Evolutionary conservation across 192 early-diverging fungal species (phyloP).

Genomic region (Coemansia sp.): DNA sequence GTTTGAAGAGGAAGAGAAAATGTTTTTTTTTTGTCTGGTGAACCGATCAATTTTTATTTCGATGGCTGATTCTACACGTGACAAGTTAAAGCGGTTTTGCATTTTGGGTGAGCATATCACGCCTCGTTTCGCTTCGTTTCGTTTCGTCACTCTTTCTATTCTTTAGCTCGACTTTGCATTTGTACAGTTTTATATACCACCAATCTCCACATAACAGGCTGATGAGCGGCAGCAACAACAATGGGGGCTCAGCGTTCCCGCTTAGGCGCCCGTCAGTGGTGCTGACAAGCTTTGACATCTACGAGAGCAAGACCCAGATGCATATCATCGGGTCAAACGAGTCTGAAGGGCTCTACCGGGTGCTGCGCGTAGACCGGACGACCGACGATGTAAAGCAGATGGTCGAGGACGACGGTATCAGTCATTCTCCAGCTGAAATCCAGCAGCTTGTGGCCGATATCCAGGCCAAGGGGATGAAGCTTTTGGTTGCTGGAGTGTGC

Average conservation of each 20-base stretch:
- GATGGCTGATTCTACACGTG: not conserved
- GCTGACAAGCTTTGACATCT: constrained; percentile 76
- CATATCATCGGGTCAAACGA: constrained; percentile 84
- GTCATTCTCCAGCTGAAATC: constrained; percentile 70
- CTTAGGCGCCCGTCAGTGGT: constrained; percentile 45
- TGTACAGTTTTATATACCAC: not conserved
- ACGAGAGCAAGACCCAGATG: constrained; percentile 84
- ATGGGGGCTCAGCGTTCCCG: constrained; percentile 19
- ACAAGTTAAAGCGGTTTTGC: not conserved
- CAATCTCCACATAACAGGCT: not conserved
- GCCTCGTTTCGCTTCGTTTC: not conserved
- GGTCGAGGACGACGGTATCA: constrained; percentile 74
- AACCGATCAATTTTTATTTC: not conserved
- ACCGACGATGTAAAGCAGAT: constrained; percentile 62
- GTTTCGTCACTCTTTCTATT: not conserved
- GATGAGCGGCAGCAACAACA: constrained; percentile 5
- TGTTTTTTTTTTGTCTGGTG: not conserved
- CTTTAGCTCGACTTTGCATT: not conserved
- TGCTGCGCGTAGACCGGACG: constrained; percentile 88
- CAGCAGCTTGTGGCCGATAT: constrained; percentile 75
- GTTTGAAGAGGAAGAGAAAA: not conserved
- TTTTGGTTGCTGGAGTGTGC: constrained; percentile 27
- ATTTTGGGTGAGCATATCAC: not conserved
- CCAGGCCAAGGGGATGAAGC: constrained; percentile 62
- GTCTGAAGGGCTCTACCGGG: constrained; percentile 69